Conservation (phyloP, 2,329 filamentous ascomycete species). For the Fusarium torulosum region DNA sequence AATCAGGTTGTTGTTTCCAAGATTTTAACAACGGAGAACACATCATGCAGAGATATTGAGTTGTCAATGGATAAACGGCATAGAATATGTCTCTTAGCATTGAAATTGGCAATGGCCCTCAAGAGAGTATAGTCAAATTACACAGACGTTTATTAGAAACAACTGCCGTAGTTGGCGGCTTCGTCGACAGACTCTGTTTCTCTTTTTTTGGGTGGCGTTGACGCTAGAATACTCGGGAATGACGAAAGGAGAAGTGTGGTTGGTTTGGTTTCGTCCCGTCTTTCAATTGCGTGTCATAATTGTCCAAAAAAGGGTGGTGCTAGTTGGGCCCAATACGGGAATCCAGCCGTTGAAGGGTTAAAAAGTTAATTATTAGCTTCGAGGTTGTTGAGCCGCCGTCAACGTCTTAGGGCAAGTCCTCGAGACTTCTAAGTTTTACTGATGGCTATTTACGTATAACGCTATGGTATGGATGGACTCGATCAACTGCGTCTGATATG, state of each 20-base stretch:
- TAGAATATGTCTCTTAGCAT: no score
- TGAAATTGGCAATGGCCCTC: no score
- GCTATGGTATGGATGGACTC: not conserved
- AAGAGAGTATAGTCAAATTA: no score
- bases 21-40: constrained; percentile 2
- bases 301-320: constrained; percentile 17
- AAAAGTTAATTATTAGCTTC: constrained; percentile 22
- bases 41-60: not conserved
- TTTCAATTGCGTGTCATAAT: constrained; percentile 29
- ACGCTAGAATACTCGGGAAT: constrained; percentile 34
- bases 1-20: constrained; percentile 5
- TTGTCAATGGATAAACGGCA: no score
- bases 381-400: constrained; percentile 4
- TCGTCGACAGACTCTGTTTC: constrained; percentile 7
- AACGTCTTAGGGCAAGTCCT: not conserved
- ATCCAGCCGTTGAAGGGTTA: constrained; percentile 27
- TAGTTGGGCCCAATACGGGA: constrained; percentile 23
- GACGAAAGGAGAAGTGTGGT: constrained; percentile 22
- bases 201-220: constrained; percentile 28
- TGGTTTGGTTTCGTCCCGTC: constrained; percentile 30
- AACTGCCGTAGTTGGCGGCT: constrained; percentile 8
- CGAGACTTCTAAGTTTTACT: not conserved
- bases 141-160: not conserved
- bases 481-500: not conserved
- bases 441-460: not conserved